phyloP scores from a whole-genome alignment of 768 basidiomycete genomes.

The Suillus americanus region DNA sequence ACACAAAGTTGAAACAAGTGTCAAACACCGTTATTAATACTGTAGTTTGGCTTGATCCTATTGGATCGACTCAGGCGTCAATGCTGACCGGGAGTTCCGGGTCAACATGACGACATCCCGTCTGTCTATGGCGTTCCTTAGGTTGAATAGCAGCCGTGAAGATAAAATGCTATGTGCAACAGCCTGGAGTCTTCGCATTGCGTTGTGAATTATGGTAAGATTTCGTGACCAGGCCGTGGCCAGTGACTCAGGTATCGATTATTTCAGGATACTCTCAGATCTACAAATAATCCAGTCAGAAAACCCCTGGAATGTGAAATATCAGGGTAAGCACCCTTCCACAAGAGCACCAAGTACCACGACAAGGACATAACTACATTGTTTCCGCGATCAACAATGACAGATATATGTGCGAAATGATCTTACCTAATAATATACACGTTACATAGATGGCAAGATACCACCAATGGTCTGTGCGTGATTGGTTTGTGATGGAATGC shows the following conservation, averaged over 20 bases:
- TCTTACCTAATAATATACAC: constrained; percentile 1
- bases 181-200: not conserved
- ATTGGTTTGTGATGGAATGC: not conserved
- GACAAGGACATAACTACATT: constrained; percentile 1
- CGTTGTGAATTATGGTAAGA: not conserved
- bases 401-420: not conserved
- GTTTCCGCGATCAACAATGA: not conserved
- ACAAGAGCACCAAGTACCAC: not conserved
- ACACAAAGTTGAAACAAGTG: not conserved
- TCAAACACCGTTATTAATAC: not conserved
- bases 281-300: not conserved
- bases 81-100: not conserved
- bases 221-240: too few relatives aligned
- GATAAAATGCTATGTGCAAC: not conserved
- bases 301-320: constrained; percentile 3
- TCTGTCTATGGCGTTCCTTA: not conserved
- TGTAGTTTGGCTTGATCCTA: not conserved
- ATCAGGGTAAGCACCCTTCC: not conserved
- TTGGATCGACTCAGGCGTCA: not conserved
- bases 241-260: constrained; percentile 1
- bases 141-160: not conserved
- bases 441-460: not conserved
- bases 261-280: not conserved
- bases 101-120: not conserved
- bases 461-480: not conserved